Percentiles rank a stretch among this genome's conserved stretches.
Conservation (phyloP, 1,284 basidiomycete species). For the Puccinia horiana region DNA sequence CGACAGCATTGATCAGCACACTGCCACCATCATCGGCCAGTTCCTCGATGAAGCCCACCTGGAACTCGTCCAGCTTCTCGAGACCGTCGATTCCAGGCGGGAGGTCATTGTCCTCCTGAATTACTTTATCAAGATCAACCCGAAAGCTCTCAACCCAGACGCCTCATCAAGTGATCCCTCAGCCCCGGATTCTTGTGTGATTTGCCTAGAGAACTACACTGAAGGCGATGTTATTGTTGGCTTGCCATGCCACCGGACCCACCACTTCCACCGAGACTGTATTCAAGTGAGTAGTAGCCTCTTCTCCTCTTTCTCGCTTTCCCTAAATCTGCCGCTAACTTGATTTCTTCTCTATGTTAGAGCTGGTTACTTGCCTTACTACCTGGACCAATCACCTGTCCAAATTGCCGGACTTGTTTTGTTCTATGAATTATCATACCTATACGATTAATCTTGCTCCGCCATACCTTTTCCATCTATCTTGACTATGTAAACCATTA, state of each 20-base stretch:
- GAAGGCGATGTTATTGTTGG: not conserved
- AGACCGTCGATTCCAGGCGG: not conserved
- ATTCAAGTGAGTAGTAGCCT: not conserved
- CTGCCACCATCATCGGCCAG: not conserved
- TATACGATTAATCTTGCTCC: too few relatives aligned
- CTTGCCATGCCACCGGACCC: not conserved
- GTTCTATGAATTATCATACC: too few relatives aligned
- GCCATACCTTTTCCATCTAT: too few relatives aligned
- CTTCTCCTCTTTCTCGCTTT: not conserved
- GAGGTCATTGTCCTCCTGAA: not conserved
- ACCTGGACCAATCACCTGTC: not conserved
- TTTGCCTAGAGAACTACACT: not conserved
- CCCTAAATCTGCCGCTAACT: not conserved
- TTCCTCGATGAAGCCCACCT: not conserved
- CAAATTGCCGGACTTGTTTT: not conserved
- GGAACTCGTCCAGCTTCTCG: not conserved
- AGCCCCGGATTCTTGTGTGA: not conserved
- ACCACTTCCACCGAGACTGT: constrained; percentile 8
- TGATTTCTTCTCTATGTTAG: not conserved
- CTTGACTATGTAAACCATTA: too few relatives aligned
- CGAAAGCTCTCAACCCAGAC: not conserved
- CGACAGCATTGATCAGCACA: not conserved
- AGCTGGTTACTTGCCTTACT: not conserved
- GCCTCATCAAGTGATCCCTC: not conserved
- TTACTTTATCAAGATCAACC: not conserved